These are phyloP conservation scores for Podila epigama DNA, from an alignment of 192 early-diverging fungal species.

Conservation along the genomic window DNA sequence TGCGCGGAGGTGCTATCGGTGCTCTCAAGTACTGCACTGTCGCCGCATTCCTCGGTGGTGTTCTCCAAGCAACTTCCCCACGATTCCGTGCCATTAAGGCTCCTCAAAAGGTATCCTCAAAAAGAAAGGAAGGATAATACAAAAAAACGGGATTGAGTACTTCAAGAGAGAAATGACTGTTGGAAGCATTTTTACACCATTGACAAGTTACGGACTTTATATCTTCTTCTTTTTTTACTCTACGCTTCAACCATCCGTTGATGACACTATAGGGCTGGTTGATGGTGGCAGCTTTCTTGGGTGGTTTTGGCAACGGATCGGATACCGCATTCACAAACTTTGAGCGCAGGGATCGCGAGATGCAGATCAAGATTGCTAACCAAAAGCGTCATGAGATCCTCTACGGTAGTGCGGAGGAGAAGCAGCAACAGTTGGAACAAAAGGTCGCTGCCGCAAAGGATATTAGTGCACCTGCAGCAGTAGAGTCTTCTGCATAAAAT, in stretches of 20 bases:
- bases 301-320: constrained; percentile 42
- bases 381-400: constrained; percentile 29
- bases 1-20: constrained; percentile 37
- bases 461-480: not conserved
- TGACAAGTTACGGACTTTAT: too few relatives aligned
- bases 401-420: constrained; percentile 18
- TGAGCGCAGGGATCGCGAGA: constrained; percentile 36
- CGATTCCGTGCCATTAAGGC: constrained; percentile 25
- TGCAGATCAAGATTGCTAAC: constrained; percentile 33
- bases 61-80: constrained; percentile 29
- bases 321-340: constrained; percentile 44
- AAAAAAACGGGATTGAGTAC: too few relatives aligned
- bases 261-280: constrained; percentile 23
- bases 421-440: constrained; percentile 2
- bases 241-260: not conserved
- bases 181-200: too few relatives aligned
- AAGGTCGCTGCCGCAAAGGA: not conserved
- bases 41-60: constrained; percentile 20
- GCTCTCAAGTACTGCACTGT: constrained; percentile 37
- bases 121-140: not conserved
- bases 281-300: constrained; percentile 39
- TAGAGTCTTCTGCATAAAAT: not conserved
- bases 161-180: too few relatives aligned
- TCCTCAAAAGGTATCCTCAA: constrained; percentile 29
- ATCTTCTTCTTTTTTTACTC: not conserved